A percentile compares a stretch with the other conserved stretches of the same genome.
Conservation (phyloP, 2,329 filamentous ascomycete species). For the Incumbomyces delicatus region DNA sequence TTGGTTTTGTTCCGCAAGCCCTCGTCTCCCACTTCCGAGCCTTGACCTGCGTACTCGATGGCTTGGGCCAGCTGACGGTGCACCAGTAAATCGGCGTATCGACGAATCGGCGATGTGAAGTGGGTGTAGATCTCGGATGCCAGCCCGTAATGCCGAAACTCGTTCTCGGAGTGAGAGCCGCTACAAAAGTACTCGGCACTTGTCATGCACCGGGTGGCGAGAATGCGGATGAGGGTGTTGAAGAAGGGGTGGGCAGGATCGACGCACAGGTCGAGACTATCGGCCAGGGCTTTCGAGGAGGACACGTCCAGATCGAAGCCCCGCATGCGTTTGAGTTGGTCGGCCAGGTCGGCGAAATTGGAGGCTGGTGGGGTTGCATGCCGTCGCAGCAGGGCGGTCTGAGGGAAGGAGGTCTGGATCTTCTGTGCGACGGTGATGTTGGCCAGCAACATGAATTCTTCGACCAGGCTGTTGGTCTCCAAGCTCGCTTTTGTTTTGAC, state of each 20-base stretch:
- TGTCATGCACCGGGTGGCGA: slow-evolving; percentile 98
- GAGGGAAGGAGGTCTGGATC: slow-evolving; percentile 84
- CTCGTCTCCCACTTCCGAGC: slow-evolving; percentile 60
- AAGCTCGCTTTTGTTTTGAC: slow-evolving; percentile 91
- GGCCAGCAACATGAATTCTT: slow-evolving; percentile 98
- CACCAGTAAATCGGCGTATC: slow-evolving; percentile 92
- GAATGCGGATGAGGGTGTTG: slow-evolving; percentile 94
- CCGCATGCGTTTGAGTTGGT: slow-evolving; percentile 82
- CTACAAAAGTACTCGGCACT: slow-evolving; percentile 97
- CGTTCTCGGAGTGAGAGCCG: slow-evolving; percentile 81
- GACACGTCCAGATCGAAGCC: slow-evolving; percentile 71
- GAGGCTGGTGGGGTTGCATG: slow-evolving; percentile 88
- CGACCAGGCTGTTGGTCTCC: slow-evolving; percentile 93
- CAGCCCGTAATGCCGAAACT: slow-evolving; percentile 94
- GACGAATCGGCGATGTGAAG: slow-evolving; percentile 93
- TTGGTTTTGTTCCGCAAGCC: slow-evolving; percentile 71
- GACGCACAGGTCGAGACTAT: slow-evolving; percentile 76
- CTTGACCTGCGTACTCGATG: slow-evolving; percentile 65
- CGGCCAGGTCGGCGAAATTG: slow-evolving; percentile 89
- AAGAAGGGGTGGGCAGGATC: slow-evolving; percentile 83
- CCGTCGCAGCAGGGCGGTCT: slow-evolving; percentile 85
- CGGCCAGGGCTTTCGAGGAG: slow-evolving; percentile 84
- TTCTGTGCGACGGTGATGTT: slow-evolving; percentile 88
- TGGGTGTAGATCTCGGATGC: slow-evolving; percentile 97
- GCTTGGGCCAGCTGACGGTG: slow-evolving; percentile 91